Conservation (phyloP, 177 flowering plant species). For the Vitis hybrid region DNA sequence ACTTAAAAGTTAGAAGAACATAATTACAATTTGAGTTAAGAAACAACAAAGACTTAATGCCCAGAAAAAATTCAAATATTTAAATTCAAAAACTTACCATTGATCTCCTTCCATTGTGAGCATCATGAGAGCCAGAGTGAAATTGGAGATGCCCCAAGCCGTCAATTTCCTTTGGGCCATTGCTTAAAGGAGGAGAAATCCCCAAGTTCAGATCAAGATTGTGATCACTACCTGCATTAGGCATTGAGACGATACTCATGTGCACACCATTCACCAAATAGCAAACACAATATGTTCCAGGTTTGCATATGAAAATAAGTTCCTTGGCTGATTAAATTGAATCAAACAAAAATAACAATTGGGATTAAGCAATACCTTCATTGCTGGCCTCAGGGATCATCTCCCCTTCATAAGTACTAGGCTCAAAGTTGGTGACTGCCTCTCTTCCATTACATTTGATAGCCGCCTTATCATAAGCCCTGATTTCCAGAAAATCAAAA, state of each 20-base stretch:
- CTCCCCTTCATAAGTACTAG: conserved; percentile 65
- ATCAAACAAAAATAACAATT: background rate
- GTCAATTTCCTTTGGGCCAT: conserved; percentile 28
- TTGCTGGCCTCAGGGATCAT: conserved; percentile 29
- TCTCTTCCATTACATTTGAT: conserved; percentile 86
- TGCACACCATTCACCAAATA: background rate
- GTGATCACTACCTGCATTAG: conserved; percentile 38
- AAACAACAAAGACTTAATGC: background rate
- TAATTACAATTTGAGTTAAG: background rate
- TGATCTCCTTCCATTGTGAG: conserved; percentile 30
- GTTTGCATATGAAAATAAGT: background rate
- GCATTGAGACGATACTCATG: background rate
- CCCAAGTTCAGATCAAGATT: conserved; percentile 83
- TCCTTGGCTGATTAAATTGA: background rate
- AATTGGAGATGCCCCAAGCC: conserved; percentile 19
- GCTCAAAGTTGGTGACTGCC: conserved; percentile 91
- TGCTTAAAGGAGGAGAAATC: conserved; percentile 40
- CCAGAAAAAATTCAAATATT: background rate
- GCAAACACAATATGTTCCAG: background rate
- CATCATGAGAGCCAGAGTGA: conserved; percentile 29
- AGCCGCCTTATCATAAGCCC: conserved; percentile 98
- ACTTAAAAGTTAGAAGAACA: background rate
- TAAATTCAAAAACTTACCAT: conserved; percentile 32
- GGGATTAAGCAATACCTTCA: conserved; percentile 42
- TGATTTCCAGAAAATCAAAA: conserved; percentile 41